Evolutionary conservation across 106 monocot species (phyloP), one percentile per base, ranked within the genome.

Genomic region (Acorus calamus): DNA sequence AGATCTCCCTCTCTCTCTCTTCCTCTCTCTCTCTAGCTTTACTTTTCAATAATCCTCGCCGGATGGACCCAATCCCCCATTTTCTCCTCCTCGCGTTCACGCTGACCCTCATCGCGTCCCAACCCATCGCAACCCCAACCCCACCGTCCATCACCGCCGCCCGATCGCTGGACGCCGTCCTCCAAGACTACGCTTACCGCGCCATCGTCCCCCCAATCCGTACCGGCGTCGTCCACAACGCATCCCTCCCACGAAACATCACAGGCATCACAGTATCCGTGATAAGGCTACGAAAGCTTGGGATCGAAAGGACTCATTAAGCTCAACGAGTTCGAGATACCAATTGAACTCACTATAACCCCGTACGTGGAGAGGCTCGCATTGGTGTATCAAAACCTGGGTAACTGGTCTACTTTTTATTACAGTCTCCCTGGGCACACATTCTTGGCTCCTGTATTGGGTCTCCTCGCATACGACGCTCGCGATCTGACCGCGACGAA

Each of bases 341-440:
- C 91, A 2, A 11, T 53, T 2, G 96, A 91, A 42, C 62, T 98
- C 53, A 54, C 73, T 11, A 74, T 80, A 11, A 74, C 71, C 14
- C 90, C 96, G 0, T 85, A 83, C 53, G 87, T 83, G 4, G 67
- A 66, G 47, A 78, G 96, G 63, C 78, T 98, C 11, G 87, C 79
- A 4, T 57, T 98, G 64, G 94, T 96, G 47, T 96, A 96, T 67
- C 90, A 96, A 44, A 87, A 96, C 57, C 53, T 96, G 11, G 94
- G 84, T 13, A 85, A 83, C 55, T 81, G 79, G 82, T 87, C 94
- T 28, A 69, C 77, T 7, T 6, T 49, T 50, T 87, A 87, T 63
- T 90, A 90, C 68, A 75, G 64, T 0, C 62, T 87, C n/a, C 71
- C 76, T 8, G 94, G 90, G 6, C 87, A 67, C 54, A 78, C 82